These are phyloP conservation scores for Syncephalastrum contaminatum DNA, from an alignment of 371 early-diverging fungal genomes.

Conservation along the genomic window DNA sequence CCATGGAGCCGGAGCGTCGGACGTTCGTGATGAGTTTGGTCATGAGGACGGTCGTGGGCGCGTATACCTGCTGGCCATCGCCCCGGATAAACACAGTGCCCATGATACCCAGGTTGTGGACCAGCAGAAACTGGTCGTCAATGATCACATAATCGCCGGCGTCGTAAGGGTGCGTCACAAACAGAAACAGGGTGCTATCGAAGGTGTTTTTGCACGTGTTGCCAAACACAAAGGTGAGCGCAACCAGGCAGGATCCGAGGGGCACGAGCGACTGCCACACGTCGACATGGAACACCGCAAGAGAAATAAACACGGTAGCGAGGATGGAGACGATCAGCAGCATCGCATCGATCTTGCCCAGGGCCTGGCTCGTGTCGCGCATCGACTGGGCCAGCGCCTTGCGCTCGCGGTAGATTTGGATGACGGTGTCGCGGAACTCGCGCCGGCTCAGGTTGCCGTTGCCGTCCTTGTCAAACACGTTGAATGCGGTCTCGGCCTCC, in stretches of 20 bases:
- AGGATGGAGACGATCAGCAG: constrained; percentile 51
- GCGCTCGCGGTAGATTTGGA: constrained; percentile 64
- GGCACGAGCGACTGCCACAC: constrained; percentile 41
- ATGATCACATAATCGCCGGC: constrained; percentile 75
- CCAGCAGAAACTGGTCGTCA: constrained; percentile 61
- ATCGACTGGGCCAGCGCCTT: constrained; percentile 57
- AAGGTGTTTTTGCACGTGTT: constrained; percentile 57
- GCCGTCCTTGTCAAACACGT: constrained; percentile 68
- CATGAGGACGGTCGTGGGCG: constrained; percentile 66
- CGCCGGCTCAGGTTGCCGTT: constrained; percentile 64
- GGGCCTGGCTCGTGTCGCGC: constrained; percentile 62
- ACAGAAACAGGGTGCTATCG: constrained; percentile 62
- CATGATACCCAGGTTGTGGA: constrained; percentile 71
- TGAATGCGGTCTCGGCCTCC: constrained; percentile 60
- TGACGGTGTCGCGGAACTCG: constrained; percentile 62
- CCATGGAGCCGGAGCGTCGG: constrained; percentile 65
- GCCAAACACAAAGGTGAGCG: constrained; percentile 62
- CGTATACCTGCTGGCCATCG: constrained; percentile 74
- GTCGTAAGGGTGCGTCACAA: constrained; percentile 62
- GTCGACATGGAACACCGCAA: constrained; percentile 58
- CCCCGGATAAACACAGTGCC: constrained; percentile 63
- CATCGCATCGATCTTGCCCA: constrained; percentile 65
- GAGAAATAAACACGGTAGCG: constrained; percentile 31
- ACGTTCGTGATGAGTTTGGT: constrained; percentile 75
- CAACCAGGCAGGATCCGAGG: constrained; percentile 57